Base-by-base conservation (phyloP, 1,284 basidiomycete species). In the Ustilago xerochloae region DNA sequence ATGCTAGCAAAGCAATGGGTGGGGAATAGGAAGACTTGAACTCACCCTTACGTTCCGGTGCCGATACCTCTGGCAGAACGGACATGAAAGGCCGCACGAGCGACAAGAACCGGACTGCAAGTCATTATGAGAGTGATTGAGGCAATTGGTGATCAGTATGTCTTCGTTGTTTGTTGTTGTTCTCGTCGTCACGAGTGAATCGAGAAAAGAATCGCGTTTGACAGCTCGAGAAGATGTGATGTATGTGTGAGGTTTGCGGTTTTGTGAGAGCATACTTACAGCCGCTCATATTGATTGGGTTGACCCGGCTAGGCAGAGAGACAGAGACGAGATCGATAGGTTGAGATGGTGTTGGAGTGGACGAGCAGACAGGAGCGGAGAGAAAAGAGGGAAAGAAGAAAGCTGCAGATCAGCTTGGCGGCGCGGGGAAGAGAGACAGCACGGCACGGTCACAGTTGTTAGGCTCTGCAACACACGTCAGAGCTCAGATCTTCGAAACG, bases 61-160 rank as follows among this genome's bases (percentile, higher is more conserved):
- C 78, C 48, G 82, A 39, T n/a, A 84, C 81, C 73, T 84, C 82
- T 47, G 82, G 82, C 58, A 84, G 69, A 70, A 84, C 75, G 61
- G 79, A 79, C 78, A 84, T 81, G 69, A 84, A 84, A 18, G 82
- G 82, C 62, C 81, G 79, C 75, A 84, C 82, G 53, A 84, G 81
- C 77, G 79, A 80, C 74, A 84, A 62, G 59, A 83, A 79, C 52
- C 82, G 79, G 81, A 84, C 78, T 81, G 65, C 18, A n/a, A n/a
- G 22, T 35, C 30, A 49, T 49, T 18, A 22, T 12, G 32, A 30
- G 12, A 29, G 8, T 28, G 24, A 29, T 24, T 16, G 36, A 22
- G 33, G 35, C n/a, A 28, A 13, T 20, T 50, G 59, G 45, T 29
- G 24, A 6, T 39, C 5, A 16, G 20, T n/a, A 15, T 30, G 8